Evolutionary conservation across 2,329 filamentous ascomycete genomes (phyloP), one percentile per base, ranked within the genome.

Genomic region (Phoma sp.): DNA sequence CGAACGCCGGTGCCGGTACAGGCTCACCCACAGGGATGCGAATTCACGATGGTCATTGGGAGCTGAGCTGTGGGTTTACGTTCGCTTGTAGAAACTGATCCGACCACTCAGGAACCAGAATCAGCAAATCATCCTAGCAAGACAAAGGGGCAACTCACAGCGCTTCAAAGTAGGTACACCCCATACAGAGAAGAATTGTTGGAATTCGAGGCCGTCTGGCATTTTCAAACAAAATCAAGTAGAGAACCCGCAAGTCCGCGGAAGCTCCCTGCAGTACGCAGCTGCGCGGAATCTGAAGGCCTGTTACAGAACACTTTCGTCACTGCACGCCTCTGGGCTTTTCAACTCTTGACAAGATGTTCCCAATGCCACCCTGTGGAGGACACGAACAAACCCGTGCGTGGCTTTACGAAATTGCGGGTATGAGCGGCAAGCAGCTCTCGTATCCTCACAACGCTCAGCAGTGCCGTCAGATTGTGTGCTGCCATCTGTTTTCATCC

Each of bases 41-140:
- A 27, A n/a, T 37, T 47, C 44, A 47, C 37, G 38, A 42, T 45
- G 27, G 44, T 43, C 44, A 46, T 53, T 54, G 43, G 47, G 35
- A 50, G 48, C 40, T 46, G 47, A 54, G 33, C 30, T 55, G 52
- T 50, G 52, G 52, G 41, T 38, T 50, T 11, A 25, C 37, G 36
- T 38, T 48, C 52, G 46, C 52, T 55, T 50, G 52, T 37, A 40
- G 25, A 46, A 45, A 45, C 36, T n/a, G 24, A 14, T 10, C 25
- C 32, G 30, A 46, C 47, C 52, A 55, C 41, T 55, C 46, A 55
- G 46, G 46, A 47, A 37, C 25, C 25, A 55, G 46, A 43, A 47
- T 30, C 46, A 33, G 25, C 40, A 42, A 41, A 10, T 37, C 27
- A 36, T 27, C 11, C 7, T 27, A 32, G 47, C 40, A 14, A 18